These are phyloP conservation scores for Ophiosphaerella korrae DNA, from an alignment of 2,329 filamentous ascomycete species.

Conservation along the genomic window DNA sequence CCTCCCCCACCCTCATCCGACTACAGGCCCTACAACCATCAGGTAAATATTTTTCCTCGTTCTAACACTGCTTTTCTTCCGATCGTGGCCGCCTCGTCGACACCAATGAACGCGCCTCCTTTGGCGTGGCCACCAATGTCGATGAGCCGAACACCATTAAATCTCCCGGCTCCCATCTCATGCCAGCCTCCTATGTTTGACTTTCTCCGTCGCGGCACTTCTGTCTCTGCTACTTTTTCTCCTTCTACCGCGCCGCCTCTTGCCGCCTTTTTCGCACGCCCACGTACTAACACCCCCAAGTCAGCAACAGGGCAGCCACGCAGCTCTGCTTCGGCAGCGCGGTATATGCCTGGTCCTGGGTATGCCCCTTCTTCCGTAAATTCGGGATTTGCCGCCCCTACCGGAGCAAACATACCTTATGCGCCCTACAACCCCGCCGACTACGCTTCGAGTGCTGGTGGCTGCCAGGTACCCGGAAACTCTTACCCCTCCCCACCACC, in stretches of 20 bases:
- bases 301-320: constrained; percentile 15
- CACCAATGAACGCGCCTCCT: constrained; percentile 16
- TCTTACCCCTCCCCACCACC: constrained; percentile 39
- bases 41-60: constrained; percentile 45
- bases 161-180: constrained; percentile 18
- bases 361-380: constrained; percentile 36
- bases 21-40: constrained; percentile 44
- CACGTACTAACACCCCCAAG: constrained; percentile 42
- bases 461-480: constrained; percentile 25
- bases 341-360: constrained; percentile 39
- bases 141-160: constrained; percentile 27
- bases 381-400: constrained; percentile 28
- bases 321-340: constrained; percentile 29
- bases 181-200: constrained; percentile 22
- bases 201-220: constrained; percentile 33
- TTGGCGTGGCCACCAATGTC: constrained; percentile 24
- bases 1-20: constrained; percentile 40
- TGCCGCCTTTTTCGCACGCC: constrained; percentile 36
- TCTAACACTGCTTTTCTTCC: constrained; percentile 35
- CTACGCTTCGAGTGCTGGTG: constrained; percentile 26
- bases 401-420: constrained; percentile 29
- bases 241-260: constrained; percentile 46
- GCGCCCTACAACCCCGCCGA: constrained; percentile 40
- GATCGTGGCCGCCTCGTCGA: constrained; percentile 24
- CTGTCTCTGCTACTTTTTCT: constrained; percentile 36